Percentiles rank a stretch among this genome's conserved stretches.
Conservation (phyloP, 805 yeast species). For the Nakazawaea wickerhamii region DNA sequence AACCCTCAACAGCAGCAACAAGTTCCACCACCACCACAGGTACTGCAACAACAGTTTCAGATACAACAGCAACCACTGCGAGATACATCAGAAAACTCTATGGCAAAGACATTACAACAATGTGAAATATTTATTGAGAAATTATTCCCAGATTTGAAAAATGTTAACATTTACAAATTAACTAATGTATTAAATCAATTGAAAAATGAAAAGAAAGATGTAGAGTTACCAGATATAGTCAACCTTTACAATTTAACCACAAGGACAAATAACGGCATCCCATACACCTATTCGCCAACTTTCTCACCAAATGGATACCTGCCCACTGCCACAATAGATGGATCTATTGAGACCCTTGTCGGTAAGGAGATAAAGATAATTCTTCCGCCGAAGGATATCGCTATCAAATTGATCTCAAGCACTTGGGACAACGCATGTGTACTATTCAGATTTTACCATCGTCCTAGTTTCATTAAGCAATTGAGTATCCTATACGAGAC, state of each 20-base stretch:
- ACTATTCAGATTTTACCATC: slow-evolving; percentile 76
- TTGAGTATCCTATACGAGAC: slow-evolving; percentile 71
- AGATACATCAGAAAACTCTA: neutral
- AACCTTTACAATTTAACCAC: slow-evolving; percentile 17
- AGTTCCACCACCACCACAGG: neutral
- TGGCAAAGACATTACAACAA: neutral
- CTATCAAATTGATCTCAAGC: slow-evolving; percentile 62
- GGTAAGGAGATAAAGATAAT: slow-evolving; percentile 56
- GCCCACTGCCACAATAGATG: slow-evolving; percentile 28
- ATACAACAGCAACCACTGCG: slow-evolving; percentile 2
- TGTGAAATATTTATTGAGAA: slow-evolving; percentile 10
- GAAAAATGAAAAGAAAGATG: slow-evolving; percentile 7
- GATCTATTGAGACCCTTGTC: slow-evolving; percentile 31
- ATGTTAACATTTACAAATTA: slow-evolving; percentile 32
- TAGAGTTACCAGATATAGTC: slow-evolving; percentile 5
- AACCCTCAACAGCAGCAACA: neutral
- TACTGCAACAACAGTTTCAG: neutral
- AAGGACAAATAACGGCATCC: slow-evolving; percentile 23
- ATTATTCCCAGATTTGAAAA: slow-evolving; percentile 9
- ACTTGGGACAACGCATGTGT: slow-evolving; percentile 88
- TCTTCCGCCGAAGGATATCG: slow-evolving; percentile 70
- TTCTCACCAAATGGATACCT: slow-evolving; percentile 13
- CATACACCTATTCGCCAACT: slow-evolving; percentile 9
- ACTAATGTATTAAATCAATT: slow-evolving; percentile 19
- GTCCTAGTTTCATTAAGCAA: slow-evolving; percentile 74